Evolutionary conservation across 345 rosid species (phyloP), one percentile per base, ranked within the genome.

Genomic region (Brassica carinata): DNA sequence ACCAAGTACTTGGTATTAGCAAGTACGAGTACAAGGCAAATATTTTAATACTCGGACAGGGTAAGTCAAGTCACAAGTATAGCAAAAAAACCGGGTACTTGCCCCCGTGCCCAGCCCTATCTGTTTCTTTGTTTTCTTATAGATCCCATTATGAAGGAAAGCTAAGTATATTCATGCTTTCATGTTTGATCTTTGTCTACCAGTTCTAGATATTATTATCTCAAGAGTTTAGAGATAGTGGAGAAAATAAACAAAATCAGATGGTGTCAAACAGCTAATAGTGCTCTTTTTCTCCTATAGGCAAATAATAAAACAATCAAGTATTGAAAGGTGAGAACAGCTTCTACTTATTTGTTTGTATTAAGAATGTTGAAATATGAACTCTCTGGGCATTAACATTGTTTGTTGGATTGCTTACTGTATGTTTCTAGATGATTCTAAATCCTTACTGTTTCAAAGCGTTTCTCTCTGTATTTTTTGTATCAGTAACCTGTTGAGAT

Each of bases 191-290:
- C 27, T 45, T 30, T 45, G 59, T 70, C 19, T 31, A 63, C 58
- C 88, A 94, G 97, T 94, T 94, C 87, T 38, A 38, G 43, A 38
- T 38, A 38, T 38, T 97, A 94, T 81, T 94, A 94, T 83, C 89
- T 94, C 70, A 94, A 90, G 90, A 94, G 98, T 81, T 89, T 94
- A 94, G 97, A 94, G 87, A 94, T 94, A 81, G 98, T 89, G 85
- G 97, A 94, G 91, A 94, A 94, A 77, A 94, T 94, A 75, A 94
- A 94, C 88, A 91, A 94, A 75, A 91, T 92, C 59, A 91, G 90
- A 86, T 94, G 97, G 97, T 94, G 97, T 83, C 95, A 90, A 82
- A 78, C 89, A 34, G 94, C 92, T 2, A 92, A 92, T 72, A 85
- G 92, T 8, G 94, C 94, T 6, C 83, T 90, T 59, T 94, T 92